Evolutionary conservation across 2,329 filamentous ascomycete species (phyloP).

Genomic region (Colletotrichum viniferum): DNA sequence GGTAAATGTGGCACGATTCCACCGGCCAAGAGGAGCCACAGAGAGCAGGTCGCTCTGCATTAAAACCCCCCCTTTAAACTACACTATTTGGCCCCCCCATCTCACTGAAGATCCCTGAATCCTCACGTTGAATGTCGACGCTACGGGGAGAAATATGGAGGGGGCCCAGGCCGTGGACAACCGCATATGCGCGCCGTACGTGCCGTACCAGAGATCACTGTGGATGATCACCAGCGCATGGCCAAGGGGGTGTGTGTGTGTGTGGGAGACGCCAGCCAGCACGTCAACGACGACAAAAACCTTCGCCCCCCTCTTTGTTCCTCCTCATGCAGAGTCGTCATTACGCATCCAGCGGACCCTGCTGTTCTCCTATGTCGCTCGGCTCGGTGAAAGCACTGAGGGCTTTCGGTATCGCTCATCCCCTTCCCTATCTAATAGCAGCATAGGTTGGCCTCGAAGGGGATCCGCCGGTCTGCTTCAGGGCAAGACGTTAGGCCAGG

Average conservation of each 20-base stretch:
- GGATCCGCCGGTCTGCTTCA: conserved; percentile 1
- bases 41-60: neutral
- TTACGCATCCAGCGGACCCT: neutral
- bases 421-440: neutral
- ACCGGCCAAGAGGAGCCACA: neutral
- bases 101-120: conserved; percentile 8
- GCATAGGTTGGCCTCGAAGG: neutral
- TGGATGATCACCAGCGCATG: conserved; percentile 18
- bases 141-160: neutral
- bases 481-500: conserved; percentile 1
- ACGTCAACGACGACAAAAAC: conserved; percentile 8
- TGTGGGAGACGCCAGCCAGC: neutral
- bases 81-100: conserved; percentile 2
- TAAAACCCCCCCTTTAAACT: neutral
- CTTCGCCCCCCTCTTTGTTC: neutral
- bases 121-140: neutral
- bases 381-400: neutral
- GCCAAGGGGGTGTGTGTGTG: neutral
- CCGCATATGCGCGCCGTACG: conserved; percentile 17
- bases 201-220: conserved; percentile 22
- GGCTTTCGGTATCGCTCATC: neutral
- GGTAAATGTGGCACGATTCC: conserved; percentile 1
- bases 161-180: neutral
- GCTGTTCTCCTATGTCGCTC: neutral
- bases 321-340: neutral